Evolutionary conservation across 495 filamentous ascomycete species (phyloP).

Genomic region (Hypoxylon intermedium): DNA sequence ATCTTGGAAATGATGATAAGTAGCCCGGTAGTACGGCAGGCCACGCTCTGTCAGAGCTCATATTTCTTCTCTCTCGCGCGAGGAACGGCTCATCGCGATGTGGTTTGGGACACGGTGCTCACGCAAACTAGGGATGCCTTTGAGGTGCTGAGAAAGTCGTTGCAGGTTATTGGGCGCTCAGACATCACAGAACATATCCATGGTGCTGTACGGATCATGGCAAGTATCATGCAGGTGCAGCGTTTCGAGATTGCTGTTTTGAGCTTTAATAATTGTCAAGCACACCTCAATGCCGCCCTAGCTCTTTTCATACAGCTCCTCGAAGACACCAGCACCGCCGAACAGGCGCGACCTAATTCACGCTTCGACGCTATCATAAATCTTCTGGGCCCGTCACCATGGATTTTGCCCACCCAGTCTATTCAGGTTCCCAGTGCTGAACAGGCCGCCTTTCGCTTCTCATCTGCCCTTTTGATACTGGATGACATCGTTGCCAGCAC

Average conservation of each 20-base stretch:
- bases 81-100: slow-evolving; percentile 17
- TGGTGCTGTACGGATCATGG: slow-evolving; percentile 50
- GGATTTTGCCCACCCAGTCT: slow-evolving; percentile 26
- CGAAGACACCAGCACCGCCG: slow-evolving; percentile 34
- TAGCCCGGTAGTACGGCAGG: slow-evolving; percentile 57
- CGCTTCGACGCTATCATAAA: slow-evolving; percentile 41
- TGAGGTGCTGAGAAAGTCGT: slow-evolving; percentile 38
- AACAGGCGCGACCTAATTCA: slow-evolving; percentile 1
- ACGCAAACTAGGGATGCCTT: slow-evolving; percentile 43
- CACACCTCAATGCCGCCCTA: slow-evolving; percentile 57
- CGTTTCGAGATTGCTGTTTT: slow-evolving; percentile 56
- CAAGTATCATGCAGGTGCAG: slow-evolving; percentile 61
- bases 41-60: slow-evolving; percentile 53
- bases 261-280: slow-evolving; percentile 54
- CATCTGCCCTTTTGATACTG: slow-evolving; percentile 55
- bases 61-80: slow-evolving; percentile 55
- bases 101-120: slow-evolving; percentile 44
- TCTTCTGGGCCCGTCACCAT: slow-evolving; percentile 43
- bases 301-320: slow-evolving; percentile 57
- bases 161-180: slow-evolving; percentile 41
- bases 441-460: slow-evolving; percentile 62
- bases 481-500: slow-evolving; percentile 61
- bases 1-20: slow-evolving; percentile 58
- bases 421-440: slow-evolving; percentile 52
- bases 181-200: slow-evolving; percentile 38